Evolutionary conservation across 2,329 filamentous ascomycete species (phyloP).

Genomic region (Xylariaceae sp.): DNA sequence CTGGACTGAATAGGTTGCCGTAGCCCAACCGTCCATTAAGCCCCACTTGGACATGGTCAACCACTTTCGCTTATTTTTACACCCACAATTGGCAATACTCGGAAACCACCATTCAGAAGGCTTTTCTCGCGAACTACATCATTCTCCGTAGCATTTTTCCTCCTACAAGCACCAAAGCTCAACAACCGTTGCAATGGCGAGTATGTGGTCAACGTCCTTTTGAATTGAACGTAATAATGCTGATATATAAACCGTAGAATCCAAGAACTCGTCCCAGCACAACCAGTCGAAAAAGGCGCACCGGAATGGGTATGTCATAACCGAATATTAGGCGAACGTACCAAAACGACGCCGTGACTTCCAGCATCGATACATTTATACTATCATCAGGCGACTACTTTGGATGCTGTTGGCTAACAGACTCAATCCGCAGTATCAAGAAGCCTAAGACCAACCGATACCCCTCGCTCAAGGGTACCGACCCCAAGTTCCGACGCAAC

Average conservation of each 20-base stretch:
- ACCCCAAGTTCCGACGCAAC: slow-evolving; percentile 99
- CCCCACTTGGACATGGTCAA: slow-evolving; percentile 24
- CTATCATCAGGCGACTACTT: not conserved
- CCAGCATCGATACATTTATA: not conserved
- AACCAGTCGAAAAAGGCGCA: slow-evolving; percentile 99
- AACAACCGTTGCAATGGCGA: slow-evolving; percentile 67
- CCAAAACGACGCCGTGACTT: not conserved
- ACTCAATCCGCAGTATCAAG: slow-evolving; percentile 78
- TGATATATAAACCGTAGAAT: slow-evolving; percentile 67
- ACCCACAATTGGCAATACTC: slow-evolving; percentile 41
- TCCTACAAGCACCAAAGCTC: slow-evolving; percentile 32
- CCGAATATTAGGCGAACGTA: slow-evolving; percentile 8
- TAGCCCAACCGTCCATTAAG: too few relatives aligned
- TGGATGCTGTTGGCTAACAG: slow-evolving; percentile 20
- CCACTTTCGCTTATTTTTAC: slow-evolving; percentile 43
- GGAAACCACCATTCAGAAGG: slow-evolving; percentile 30
- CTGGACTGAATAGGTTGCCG: not conserved
- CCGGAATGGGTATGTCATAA: slow-evolving; percentile 86
- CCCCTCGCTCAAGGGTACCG: slow-evolving; percentile 96
- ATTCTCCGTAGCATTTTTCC: slow-evolving; percentile 30
- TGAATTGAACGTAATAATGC: slow-evolving; percentile 13
- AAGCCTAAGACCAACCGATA: slow-evolving; percentile 99
- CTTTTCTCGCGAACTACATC: slow-evolving; percentile 32
- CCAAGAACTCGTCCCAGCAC: slow-evolving; percentile 99
- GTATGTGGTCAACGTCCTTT: slow-evolving; percentile 53